phyloP scores from a whole-genome alignment of 2,329 filamentous ascomycete species.

The Aciculosporium take region DNA sequence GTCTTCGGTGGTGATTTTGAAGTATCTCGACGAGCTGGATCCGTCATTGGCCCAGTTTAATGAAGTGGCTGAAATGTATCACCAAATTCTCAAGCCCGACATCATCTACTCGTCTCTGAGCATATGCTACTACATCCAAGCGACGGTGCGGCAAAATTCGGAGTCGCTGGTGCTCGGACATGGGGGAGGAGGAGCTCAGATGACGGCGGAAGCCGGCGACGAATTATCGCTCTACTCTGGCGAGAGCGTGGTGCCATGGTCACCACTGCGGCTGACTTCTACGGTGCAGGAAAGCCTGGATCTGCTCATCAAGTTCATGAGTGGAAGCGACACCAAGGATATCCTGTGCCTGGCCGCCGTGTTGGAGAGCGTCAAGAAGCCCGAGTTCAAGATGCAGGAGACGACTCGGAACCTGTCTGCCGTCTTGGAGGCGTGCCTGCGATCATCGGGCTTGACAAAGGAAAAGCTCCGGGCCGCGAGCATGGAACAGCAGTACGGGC shows the following conservation, averaged over 20 bases:
- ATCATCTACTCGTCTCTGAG: conserved; percentile 41
- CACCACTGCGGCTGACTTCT: conserved; percentile 24
- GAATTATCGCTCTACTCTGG: conserved; percentile 17
- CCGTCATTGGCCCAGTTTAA: conserved; percentile 30
- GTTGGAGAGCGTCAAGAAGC: conserved; percentile 28
- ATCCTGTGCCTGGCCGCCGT: conserved; percentile 34
- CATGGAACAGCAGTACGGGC: conserved; percentile 2
- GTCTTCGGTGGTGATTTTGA: conserved; percentile 41
- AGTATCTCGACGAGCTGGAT: conserved; percentile 40
- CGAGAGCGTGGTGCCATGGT: conserved; percentile 27
- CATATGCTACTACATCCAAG: conserved; percentile 39
- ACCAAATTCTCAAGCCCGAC: conserved; percentile 38
- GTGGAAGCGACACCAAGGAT: conserved; percentile 36
- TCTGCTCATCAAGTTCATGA: conserved; percentile 29
- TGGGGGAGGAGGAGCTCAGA: conserved; percentile 16
- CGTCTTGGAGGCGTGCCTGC: conserved; percentile 31
- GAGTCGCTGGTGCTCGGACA: conserved; percentile 17
- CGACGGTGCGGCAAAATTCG: conserved; percentile 15
- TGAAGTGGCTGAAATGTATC: conserved; percentile 36
- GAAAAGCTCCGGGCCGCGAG: conserved; percentile 14
- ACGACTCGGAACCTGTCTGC: conserved; percentile 26
- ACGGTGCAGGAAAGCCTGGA: conserved; percentile 35
- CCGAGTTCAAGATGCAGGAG: conserved; percentile 27
- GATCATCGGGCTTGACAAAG: conserved; percentile 27
- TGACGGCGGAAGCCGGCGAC: conserved; percentile 10